phyloP scores from a whole-genome alignment of 257 asterid species.

The Solanum okadae region DNA sequence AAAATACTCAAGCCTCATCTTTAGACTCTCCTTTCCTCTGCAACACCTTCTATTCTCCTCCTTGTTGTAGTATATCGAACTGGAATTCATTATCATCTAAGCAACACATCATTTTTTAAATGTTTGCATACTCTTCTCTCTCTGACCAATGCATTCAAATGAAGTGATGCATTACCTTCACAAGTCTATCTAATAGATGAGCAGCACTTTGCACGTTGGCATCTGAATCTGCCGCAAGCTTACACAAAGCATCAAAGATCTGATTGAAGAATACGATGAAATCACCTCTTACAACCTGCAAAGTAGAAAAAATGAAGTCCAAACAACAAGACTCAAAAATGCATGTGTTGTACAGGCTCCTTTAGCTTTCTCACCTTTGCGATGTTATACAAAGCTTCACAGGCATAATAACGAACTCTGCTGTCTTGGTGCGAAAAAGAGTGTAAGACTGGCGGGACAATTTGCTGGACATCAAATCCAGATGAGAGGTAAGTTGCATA shows the following conservation, averaged over 20 bases:
- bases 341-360: not conserved
- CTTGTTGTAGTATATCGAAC: not conserved
- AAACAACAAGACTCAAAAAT: not conserved
- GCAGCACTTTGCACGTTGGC: conserved; percentile 99
- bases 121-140: not conserved
- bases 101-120: not conserved
- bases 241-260: conserved; percentile 89
- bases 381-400: conserved; percentile 96
- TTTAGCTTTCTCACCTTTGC: conserved; percentile 61
- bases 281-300: conserved; percentile 98
- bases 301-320: conserved; percentile 15
- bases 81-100: not conserved
- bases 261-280: conserved; percentile 94
- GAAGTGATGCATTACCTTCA: conserved; percentile 43
- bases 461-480: conserved; percentile 53
- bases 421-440: conserved; percentile 96
- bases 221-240: conserved; percentile 97
- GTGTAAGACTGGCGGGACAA: conserved; percentile 85
- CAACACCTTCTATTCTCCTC: not conserved
- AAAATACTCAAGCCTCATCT: not conserved
- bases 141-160: not conserved
- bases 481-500: conserved; percentile 10
- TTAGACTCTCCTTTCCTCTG: not conserved
- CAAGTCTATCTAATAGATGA: conserved; percentile 97
- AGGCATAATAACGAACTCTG: conserved; percentile 97